Base-by-base conservation (phyloP, 2,329 filamentous ascomycete species). In the Penicillium sp. region DNA sequence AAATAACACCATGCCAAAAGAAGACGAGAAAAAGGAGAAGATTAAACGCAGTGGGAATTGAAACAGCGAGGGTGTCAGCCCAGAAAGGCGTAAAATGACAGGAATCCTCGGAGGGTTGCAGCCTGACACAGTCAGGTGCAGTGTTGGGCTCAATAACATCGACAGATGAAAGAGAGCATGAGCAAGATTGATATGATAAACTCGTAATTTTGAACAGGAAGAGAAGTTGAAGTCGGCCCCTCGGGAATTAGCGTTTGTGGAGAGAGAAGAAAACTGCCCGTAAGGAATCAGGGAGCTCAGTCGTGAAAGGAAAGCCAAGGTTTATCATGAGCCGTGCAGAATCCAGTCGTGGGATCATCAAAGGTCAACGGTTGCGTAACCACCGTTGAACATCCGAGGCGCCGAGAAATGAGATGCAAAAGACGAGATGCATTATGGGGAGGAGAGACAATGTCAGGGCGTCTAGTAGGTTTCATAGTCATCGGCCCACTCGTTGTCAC, bases 401-500 rank as follows among this genome's bases (percentile, higher is more conserved):
- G 58, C 60, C 61, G 23, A 53, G 49, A 31, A 15, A 39, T 51
- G 19, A 53, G 47, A 42, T 49, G 48, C 41, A 45, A 53, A 31
- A 13, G 19, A 4, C 13, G 21, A 17, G 5, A 43, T 59, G 53
- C 38, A 55, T 54, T 23, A 59, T 48, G 29, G 21, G 23, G 13
- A 47, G 48, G 25, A 10, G 35, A 15, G 25, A 36, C 25, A 15
- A 47, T 25, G 19, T 55, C 25, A 49, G 43, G 45, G 59, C 31
- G 57, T 49, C 67, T 66, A 79, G 59, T 78, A 78, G 25, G 73
- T 66, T 61, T 78, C 77, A 58, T 76, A 68, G 31, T 83, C 81
- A 62, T 83, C 80, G 6, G 81, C 82, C 82, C 82, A 84, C 50
- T 78, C 80, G 38, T 73, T 78, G 54, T 83, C 82, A 55, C 81